A percentile compares a stretch with the other conserved stretches of the same genome.
Evolutionary conservation across 371 early-diverging fungal species (phyloP).

Genomic region (Rhizopus stolonifer): DNA sequence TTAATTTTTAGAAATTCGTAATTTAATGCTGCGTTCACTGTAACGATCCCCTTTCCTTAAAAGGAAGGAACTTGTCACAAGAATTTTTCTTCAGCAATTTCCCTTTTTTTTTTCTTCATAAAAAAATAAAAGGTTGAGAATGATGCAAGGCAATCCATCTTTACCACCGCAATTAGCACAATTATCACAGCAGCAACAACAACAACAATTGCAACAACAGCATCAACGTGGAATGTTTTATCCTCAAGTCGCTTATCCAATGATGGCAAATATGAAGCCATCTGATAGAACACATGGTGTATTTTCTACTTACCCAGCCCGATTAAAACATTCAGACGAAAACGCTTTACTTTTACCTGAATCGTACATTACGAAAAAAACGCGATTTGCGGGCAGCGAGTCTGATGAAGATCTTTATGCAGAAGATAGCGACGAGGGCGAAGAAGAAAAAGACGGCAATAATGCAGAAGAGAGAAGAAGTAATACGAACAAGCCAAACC

Average conservation of each 20-base stretch:
- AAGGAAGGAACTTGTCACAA: slow-evolving; percentile 4
- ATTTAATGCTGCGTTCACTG: too few species aligned
- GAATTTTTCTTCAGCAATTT: neutral
- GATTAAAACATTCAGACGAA: slow-evolving; percentile 44
- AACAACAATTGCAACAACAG: neutral
- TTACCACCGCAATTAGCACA: slow-evolving; percentile 6
- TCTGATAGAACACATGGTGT: slow-evolving; percentile 36
- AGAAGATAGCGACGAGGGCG: slow-evolving; percentile 33
- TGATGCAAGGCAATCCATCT: slow-evolving; percentile 9
- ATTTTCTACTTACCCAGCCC: slow-evolving; percentile 46
- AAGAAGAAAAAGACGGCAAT: slow-evolving; percentile 15
- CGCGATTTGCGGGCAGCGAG: slow-evolving; percentile 23
- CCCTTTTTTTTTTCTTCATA: slow-evolving; percentile 3
- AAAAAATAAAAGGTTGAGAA: neutral
- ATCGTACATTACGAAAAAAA: slow-evolving; percentile 34
- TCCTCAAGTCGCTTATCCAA: slow-evolving; percentile 24
- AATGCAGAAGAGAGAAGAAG: slow-evolving; percentile 12
- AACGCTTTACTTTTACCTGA: slow-evolving; percentile 45
- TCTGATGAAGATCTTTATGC: slow-evolving; percentile 13
- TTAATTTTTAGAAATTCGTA: too few species aligned
- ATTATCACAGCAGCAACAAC: neutral
- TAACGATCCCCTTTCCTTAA: too few species aligned
- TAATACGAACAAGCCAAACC: slow-evolving; percentile 6
- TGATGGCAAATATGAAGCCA: slow-evolving; percentile 18
- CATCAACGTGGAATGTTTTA: slow-evolving; percentile 14